Evolutionary conservation across 73 alveolate species (phyloP).

Genomic region (Paramecium octaurelia): DNA sequence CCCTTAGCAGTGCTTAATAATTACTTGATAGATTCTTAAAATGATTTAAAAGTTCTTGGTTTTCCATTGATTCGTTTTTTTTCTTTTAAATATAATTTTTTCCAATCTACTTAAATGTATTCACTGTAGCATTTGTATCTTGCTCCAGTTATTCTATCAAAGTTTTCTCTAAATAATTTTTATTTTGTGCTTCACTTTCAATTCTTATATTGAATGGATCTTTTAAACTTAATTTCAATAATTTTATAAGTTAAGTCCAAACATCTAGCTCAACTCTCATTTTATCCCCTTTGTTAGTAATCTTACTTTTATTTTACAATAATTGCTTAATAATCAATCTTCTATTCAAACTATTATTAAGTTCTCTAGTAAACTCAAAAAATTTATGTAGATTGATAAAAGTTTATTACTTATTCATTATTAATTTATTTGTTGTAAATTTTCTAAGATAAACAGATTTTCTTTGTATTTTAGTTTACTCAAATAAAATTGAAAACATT

Average conservation of each 20-base stretch:
- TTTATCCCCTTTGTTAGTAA: neutral
- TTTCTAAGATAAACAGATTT: neutral
- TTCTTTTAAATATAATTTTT: neutral
- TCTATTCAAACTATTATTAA: neutral
- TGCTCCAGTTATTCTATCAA: neutral
- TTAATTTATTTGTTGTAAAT: neutral
- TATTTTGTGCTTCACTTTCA: conserved; percentile 11
- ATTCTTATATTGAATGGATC: neutral
- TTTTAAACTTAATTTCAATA: neutral
- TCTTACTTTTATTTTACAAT: neutral
- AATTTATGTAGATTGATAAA: conserved; percentile 10
- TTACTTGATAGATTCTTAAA: neutral
- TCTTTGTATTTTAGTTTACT: neutral
- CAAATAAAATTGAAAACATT: neutral
- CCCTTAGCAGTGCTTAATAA: neutral
- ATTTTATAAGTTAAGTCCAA: neutral
- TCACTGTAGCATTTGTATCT: conserved; percentile 11
- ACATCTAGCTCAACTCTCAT: neutral
- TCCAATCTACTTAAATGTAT: neutral
- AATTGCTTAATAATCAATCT: neutral
- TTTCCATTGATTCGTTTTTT: conserved; percentile 32
- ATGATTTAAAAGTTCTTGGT: neutral
- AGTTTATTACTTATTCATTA: neutral
- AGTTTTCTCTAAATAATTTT: neutral
- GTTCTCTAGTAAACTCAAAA: conserved; percentile 31